phyloP scores from a whole-genome alignment of 371 early-diverging fungal genomes.

The Aphelidium insulamus region DNA sequence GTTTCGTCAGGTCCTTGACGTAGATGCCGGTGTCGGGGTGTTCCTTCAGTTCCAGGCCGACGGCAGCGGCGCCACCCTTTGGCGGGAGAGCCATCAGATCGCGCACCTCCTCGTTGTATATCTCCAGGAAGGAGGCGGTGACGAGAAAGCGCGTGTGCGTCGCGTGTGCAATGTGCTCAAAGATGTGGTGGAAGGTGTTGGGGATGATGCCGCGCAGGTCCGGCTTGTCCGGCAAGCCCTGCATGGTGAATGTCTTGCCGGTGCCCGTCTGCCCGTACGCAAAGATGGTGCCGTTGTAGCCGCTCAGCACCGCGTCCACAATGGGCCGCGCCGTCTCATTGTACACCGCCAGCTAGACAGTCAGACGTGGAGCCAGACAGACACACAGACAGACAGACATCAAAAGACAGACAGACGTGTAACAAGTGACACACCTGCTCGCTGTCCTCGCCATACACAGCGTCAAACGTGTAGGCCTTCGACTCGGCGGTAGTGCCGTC shows the following conservation, averaged over 20 bases:
- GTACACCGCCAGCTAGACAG: slow-evolving; percentile 2
- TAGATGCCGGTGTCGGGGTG: slow-evolving; percentile 25
- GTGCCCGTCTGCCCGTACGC: slow-evolving; percentile 91
- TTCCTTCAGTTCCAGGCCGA: slow-evolving; percentile 21
- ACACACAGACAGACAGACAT: neutral
- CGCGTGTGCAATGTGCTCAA: slow-evolving; percentile 31
- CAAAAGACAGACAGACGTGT: slow-evolving; percentile 19
- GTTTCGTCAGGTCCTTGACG: slow-evolving; percentile 24
- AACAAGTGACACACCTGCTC: slow-evolving; percentile 61
- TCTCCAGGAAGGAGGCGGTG: slow-evolving; percentile 72
- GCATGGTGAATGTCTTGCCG: slow-evolving; percentile 77
- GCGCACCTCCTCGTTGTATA: slow-evolving; percentile 94
- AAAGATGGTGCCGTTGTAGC: slow-evolving; percentile 89
- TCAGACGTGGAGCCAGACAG: neutral
- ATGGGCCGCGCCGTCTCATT: slow-evolving; percentile 12
- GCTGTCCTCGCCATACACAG: slow-evolving; percentile 65
- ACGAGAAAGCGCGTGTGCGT: slow-evolving; percentile 41
- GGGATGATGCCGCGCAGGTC: slow-evolving; percentile 64
- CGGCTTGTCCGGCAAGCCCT: slow-evolving; percentile 39
- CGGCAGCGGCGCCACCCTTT: slow-evolving; percentile 8
- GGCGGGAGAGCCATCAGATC: slow-evolving; percentile 45
- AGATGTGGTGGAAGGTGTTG: slow-evolving; percentile 56
- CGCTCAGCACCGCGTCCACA: slow-evolving; percentile 6
- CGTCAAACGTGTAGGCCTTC: slow-evolving; percentile 71
- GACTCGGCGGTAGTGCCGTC: too few relatives aligned